Base-by-base conservation (phyloP, 495 filamentous ascomycete genomes). In the Diplogelasinospora grovesii region DNA sequence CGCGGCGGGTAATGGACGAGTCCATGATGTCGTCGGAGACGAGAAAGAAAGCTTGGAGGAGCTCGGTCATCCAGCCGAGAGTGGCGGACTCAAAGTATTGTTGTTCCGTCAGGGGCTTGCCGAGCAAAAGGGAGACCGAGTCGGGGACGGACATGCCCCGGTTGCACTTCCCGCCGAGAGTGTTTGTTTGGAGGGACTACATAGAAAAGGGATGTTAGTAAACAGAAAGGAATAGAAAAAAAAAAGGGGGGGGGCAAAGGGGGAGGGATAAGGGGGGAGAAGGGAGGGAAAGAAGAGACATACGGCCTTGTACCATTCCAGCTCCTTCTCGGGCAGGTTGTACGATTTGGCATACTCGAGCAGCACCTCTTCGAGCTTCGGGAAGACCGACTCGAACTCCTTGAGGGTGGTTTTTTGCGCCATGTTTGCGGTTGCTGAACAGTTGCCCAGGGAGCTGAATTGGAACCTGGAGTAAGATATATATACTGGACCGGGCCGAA, bases 21-120 rank as follows among this genome's bases (percentile, higher is more conserved):
- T 98, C 92, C 92, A 98, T 98, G 52, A 97, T 95, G 65, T 98
- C 92, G 65, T 98, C 92, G 46, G 87, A 88, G 51, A 98, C 92
- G 36, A 98, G 78, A 77, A 98, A 98, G 78, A 94, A 96, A 42
- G 92, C 90, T 71, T 98, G 92, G 23, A 98, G 83, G 25, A 98
- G 73, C 74, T 98, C 92, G 48, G 89, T 94, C 69, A 95, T 77
- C 92, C 92, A 98, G 44, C 92, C 92, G 32, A 98, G 75, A 13
- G 84, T 81, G 27, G 86, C 84, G 38, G 89, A 69, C 37, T 82
- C 66, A 70, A 89, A 86, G 70, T 86, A 89, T 63, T 95, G 84
- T 41, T 93, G 78, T 24, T 80, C 69, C 36, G 70, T 75, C 40
- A 95, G 77, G 40, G 81, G 70, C 41, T 79, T 70, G 56, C 77